Conservation (phyloP, 257 asterid genomes). For the Eucommia ulmoides region DNA sequence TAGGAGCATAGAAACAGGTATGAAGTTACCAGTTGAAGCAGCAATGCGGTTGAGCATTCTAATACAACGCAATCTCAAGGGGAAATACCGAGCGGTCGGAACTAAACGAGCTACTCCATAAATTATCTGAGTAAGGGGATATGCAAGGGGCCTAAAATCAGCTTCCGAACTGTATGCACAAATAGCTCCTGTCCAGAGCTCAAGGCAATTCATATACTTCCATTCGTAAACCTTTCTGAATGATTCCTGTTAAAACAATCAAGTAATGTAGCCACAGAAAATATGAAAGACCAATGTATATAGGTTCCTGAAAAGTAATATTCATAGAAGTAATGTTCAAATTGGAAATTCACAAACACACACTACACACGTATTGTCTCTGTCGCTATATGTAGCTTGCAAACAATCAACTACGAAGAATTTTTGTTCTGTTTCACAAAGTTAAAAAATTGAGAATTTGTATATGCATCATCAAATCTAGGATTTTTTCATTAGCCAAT, state of each 20-base stretch:
- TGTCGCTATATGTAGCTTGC: neutral
- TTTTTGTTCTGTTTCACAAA: neutral
- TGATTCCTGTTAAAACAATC: slow-evolving; percentile 34
- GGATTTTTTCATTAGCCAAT: neutral
- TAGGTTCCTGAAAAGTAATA: neutral
- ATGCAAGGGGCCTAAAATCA: slow-evolving; percentile 75
- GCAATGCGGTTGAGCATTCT: slow-evolving; percentile 83
- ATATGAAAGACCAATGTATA: neutral
- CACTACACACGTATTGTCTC: too few species aligned
- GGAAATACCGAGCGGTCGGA: slow-evolving; percentile 81
- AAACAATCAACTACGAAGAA: neutral
- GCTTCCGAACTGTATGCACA: slow-evolving; percentile 66
- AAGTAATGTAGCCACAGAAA: neutral
- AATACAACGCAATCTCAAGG: slow-evolving; percentile 88
- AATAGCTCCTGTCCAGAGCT: slow-evolving; percentile 92
- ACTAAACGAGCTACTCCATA: slow-evolving; percentile 83
- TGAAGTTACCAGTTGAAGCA: slow-evolving; percentile 58
- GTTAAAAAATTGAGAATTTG: neutral
- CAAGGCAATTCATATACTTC: slow-evolving; percentile 86
- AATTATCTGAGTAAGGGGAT: slow-evolving; percentile 83
- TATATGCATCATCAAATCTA: neutral
- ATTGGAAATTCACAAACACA: too few species aligned
- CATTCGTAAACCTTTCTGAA: slow-evolving; percentile 88
- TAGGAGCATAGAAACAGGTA: slow-evolving; percentile 78
- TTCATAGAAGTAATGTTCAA: too few species aligned